phyloP scores from a whole-genome alignment of 1,139 yeast genomes.

The Taiozyma sp. region DNA sequence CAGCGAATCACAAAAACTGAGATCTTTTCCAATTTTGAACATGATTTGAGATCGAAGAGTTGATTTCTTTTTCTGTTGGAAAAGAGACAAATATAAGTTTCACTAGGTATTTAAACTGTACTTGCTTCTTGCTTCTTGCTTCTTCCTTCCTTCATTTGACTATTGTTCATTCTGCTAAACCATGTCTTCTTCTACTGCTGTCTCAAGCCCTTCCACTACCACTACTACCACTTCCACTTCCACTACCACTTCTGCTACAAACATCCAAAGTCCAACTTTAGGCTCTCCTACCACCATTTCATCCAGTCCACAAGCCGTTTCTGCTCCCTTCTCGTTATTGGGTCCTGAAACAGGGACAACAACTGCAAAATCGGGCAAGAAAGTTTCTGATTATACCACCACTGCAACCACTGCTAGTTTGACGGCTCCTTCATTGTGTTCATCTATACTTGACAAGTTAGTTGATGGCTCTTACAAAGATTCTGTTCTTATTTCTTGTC shows the following conservation, averaged over 20 bases:
- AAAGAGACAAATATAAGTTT: background rate
- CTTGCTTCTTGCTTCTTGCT: background rate
- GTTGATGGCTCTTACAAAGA: constrained; percentile 3
- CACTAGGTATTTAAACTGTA: background rate
- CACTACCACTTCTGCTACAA: background rate
- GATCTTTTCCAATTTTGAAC: background rate
- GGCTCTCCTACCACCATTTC: background rate
- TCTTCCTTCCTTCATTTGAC: background rate
- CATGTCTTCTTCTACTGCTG: background rate
- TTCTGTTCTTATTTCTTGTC: background rate
- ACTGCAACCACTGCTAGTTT: background rate
- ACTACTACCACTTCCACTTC: background rate
- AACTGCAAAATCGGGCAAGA: background rate
- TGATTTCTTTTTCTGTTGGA: background rate
- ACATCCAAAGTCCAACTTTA: background rate
- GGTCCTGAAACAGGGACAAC: background rate
- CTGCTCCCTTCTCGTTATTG: background rate
- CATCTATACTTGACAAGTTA: constrained; percentile 5
- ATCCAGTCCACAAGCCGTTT: background rate
- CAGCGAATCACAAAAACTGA: background rate
- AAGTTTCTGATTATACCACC: background rate
- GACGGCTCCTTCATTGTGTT: background rate
- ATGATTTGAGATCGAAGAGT: background rate
- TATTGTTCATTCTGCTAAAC: background rate
- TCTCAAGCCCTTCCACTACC: background rate